Evolutionary conservation across 2,329 filamentous ascomycete genomes (phyloP), one percentile per base, ranked within the genome.

Genomic region (Verticillium nubilum): DNA sequence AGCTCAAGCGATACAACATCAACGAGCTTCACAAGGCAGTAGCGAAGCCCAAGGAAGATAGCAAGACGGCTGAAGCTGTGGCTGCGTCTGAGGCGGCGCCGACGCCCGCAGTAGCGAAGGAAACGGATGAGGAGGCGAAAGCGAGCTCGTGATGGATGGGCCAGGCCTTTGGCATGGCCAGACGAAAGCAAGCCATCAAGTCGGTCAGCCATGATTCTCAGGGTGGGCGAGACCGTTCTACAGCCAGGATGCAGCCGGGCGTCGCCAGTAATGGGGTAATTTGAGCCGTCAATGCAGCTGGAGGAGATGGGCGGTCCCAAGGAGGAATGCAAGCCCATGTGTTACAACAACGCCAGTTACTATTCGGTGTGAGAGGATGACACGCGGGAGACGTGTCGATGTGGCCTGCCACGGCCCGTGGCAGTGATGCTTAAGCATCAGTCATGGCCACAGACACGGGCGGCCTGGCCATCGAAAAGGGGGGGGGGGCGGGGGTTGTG

Each of bases 1-100:
- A 79, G 54, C 78, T 93, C 61, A 93, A 91, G 75, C 84, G 86
- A 65, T 94, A 87, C 75, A 95, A 95, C 71, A 74, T 96, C 42
- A 85, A 88, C 59, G 90, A 92, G 72, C 81, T 94, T 26, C 90
- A 89, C 69, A 78, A 78, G 59, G 64, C 66, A 29, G 26, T 25
- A 50, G 42, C 42, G 19, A 50, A 50, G 42, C 42, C 42, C 19
- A 50, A 50, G 42, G 42, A 23, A 12, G 19, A 9, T 4, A 19
- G 13, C 42, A 50, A 50, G 19, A 19, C 19, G 42, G 10, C 42
- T 23, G 19, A 50, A 19, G 17, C 42, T 23, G 19, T 12, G 42
- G 29, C 42, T 23, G 19, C n/a, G 42, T 23, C 42, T 23, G n/a
- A 23, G 19, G 9, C n/a, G 12, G 3, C 35, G 35, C 35, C 13